phyloP scores from a whole-genome alignment of 768 basidiomycete genomes.

The Trametes coccinea region DNA sequence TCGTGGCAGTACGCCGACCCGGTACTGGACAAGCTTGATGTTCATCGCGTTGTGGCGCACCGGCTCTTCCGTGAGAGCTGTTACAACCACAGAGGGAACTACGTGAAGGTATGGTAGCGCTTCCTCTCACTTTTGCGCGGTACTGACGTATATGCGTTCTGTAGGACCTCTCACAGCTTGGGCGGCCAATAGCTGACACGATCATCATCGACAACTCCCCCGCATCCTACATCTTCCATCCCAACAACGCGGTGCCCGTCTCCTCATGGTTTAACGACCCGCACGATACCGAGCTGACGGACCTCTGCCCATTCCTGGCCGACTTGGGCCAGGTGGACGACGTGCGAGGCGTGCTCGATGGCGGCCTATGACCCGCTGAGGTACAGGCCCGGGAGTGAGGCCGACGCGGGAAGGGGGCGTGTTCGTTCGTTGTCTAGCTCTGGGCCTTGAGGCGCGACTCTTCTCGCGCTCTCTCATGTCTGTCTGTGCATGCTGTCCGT shows the following conservation, averaged over 20 bases:
- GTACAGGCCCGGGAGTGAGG: slow-evolving; percentile 12
- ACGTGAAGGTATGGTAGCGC: slow-evolving; percentile 79
- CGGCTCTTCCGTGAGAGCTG: slow-evolving; percentile 97
- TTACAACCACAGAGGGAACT: slow-evolving; percentile 98
- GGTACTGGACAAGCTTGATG: slow-evolving; percentile 94
- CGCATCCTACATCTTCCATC: slow-evolving; percentile 98
- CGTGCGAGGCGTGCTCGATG: slow-evolving; percentile 59
- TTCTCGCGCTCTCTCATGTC: slow-evolving; percentile 3
- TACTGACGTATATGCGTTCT: background rate
- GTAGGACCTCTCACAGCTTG: slow-evolving; percentile 97
- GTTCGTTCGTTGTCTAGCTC: slow-evolving; percentile 6
- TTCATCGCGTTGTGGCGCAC: slow-evolving; percentile 89
- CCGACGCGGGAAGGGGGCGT: background rate
- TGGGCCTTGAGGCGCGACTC: slow-evolving; percentile 2
- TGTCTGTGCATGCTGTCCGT: slow-evolving; percentile 18
- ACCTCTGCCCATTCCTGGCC: slow-evolving; percentile 90
- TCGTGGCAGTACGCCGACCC: slow-evolving; percentile 91
- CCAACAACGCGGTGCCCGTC: slow-evolving; percentile 98
- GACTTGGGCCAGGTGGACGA: slow-evolving; percentile 86
- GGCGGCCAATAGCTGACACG: slow-evolving; percentile 88
- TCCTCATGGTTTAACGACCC: slow-evolving; percentile 99
- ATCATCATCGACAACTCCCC: slow-evolving; percentile 99
- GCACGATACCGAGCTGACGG: slow-evolving; percentile 96
- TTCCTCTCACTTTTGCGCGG: background rate
- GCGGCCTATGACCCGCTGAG: slow-evolving; percentile 27